Evolutionary conservation across 345 rosid species (phyloP), one percentile per base, ranked within the genome.

Genomic region (Pelargonium nanum): DNA sequence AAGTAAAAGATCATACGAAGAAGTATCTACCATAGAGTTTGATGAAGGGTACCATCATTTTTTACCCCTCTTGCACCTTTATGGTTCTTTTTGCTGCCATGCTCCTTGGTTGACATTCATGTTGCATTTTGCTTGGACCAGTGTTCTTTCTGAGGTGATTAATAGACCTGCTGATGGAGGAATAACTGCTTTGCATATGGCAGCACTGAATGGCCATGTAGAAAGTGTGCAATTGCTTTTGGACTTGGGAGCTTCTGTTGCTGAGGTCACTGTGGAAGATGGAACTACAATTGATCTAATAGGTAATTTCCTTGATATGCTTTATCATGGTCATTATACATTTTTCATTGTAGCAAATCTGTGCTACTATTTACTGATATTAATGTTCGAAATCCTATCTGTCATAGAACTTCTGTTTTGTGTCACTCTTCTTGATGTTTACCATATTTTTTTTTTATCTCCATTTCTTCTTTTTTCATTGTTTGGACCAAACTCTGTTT

Each of bases 131-230:
- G 19, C 44, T 55, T 75, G 68, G 45, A 55, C 45, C 65, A 84
- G 94, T 76, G 88, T 79, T 59, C 87, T 89, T 59, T 71, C 24
- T 25, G 81, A 78, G 65, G 81, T 89, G 66, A 81, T 87, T 65
- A 84, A 85, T 64, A 89, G 73, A 77, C 77, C 95, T 63, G 94
- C 96, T 44, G 97, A 93, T 79, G 97, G 99, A 77, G 90, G 99
- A 12, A 80, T 93, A 61, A 86, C 97, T 28, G 90, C 97, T 65
- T 82, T 93, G 65, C 96, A 93, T 71, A 87, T 93, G 85, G 97
- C 97, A 22, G 85, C 96, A 57, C 74, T 93, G 60, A 93, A 93
- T 50, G 97, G 97, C 12, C 96, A 93, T 70, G 71, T 82, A 24
- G 92, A 89, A 73, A 84, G 83, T 52, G 76, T 93, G 60, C 94